These are phyloP conservation scores for Stygiomarasmius scandens DNA, from an alignment of 1,284 basidiomycete genomes.

Conservation along the genomic window DNA sequence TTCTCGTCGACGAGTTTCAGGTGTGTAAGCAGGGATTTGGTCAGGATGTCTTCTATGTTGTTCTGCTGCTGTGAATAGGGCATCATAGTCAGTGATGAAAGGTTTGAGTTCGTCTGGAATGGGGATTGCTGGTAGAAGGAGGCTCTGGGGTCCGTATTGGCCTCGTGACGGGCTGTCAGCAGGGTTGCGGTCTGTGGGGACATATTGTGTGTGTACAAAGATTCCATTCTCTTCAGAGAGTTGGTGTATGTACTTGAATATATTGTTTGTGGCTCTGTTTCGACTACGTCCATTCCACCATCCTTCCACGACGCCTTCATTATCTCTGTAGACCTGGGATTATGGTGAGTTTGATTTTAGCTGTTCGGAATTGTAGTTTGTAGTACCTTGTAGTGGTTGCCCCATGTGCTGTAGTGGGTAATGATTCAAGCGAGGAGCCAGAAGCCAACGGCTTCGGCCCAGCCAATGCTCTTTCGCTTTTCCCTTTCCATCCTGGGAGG, in stretches of 20 bases:
- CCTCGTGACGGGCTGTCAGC: conserved; percentile 44
- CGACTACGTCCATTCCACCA: conserved; percentile 38
- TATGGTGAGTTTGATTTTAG: background rate
- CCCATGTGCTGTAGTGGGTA: background rate
- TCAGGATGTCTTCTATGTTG: background rate
- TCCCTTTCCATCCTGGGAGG: conserved; percentile 32
- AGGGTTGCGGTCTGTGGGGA: conserved; percentile 35
- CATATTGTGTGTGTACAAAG: conserved; percentile 22
- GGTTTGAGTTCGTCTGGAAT: conserved; percentile 27
- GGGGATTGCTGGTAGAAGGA: conserved; percentile 35
- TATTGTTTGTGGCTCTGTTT: conserved; percentile 26
- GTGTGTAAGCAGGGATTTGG: background rate
- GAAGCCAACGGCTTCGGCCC: conserved; percentile 42
- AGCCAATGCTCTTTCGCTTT: conserved; percentile 29
- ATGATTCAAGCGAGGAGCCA: conserved; percentile 33
- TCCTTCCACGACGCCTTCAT: conserved; percentile 40
- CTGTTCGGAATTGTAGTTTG: background rate
- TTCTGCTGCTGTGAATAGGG: conserved; percentile 16
- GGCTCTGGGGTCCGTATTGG: conserved; percentile 22
- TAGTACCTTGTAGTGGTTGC: conserved; percentile 22
- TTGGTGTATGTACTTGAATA: conserved; percentile 28
- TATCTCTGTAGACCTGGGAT: conserved; percentile 34
- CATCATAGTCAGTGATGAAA: conserved; percentile 33
- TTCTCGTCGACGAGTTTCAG: background rate
- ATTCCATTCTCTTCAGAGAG: background rate